These are phyloP conservation scores for Parastagonospora avenae DNA, from an alignment of 2,329 filamentous ascomycete genomes.

Conservation along the genomic window DNA sequence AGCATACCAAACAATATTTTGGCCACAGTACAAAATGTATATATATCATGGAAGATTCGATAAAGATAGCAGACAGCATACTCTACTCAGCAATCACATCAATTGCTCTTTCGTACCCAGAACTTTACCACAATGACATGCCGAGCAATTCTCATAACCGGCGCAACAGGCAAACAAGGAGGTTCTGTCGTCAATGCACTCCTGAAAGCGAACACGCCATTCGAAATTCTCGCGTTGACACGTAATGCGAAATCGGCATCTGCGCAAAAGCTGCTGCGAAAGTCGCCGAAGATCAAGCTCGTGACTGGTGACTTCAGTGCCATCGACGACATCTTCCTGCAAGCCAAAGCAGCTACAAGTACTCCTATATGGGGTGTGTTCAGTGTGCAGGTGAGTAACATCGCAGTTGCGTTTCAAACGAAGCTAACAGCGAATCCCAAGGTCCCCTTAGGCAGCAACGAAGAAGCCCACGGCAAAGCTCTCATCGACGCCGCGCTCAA, in stretches of 20 bases:
- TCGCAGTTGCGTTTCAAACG: neutral
- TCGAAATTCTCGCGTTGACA: constrained; percentile 63
- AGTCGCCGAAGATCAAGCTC: constrained; percentile 57
- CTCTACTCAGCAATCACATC: neutral
- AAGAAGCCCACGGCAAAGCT: constrained; percentile 47
- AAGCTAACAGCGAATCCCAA: neutral
- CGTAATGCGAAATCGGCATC: constrained; percentile 56
- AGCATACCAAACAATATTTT: neutral
- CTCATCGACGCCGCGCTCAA: constrained; percentile 41
- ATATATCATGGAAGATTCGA: neutral
- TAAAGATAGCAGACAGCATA: neutral
- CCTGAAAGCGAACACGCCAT: constrained; percentile 39
- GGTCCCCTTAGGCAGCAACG: constrained; percentile 26
- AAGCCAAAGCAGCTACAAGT: constrained; percentile 43
- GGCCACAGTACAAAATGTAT: neutral
- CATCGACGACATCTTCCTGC: constrained; percentile 55
- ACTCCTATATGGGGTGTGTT: constrained; percentile 40
- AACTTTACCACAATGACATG: constrained; percentile 3
- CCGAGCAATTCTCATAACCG: constrained; percentile 45
- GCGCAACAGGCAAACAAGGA: constrained; percentile 54
- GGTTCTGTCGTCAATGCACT: constrained; percentile 49
- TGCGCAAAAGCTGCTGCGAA: constrained; percentile 54
- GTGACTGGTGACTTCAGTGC: constrained; percentile 62
- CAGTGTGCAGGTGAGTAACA: constrained; percentile 30
- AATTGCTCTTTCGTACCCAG: too few species aligned